Base-by-base conservation (phyloP, 176 grass and related monocot genomes). In the Lolium rigidum region DNA sequence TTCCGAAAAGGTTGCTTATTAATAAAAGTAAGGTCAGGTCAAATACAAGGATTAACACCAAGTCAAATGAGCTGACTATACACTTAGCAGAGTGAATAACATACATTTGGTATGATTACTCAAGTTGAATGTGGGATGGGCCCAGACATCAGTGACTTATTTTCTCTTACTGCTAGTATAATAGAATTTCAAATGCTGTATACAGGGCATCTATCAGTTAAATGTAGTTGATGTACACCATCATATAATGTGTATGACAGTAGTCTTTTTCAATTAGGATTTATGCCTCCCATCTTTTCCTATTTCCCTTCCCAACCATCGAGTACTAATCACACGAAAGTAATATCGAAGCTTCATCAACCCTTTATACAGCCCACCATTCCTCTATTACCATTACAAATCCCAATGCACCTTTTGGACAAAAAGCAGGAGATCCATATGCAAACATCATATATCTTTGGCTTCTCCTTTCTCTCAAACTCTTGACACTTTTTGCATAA, bases 381-480 rank as follows among this genome's bases (percentile, higher is more conserved):
- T 21, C n/a, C 20, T 14, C n/a, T 72, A 47, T 72, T 72, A 10
- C 43, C 43, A 73, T 54, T 76, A 54, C 22, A 26, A 50, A 76
- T 51, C 3, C 24, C 31, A 48, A 54, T 76, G 24, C 49, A 25
- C 47, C 47, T 75, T 75, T 75, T 26, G 47, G 24, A 16, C 13
- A 25, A 28, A 54, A 76, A 46, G 20, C 11, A 54, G 48, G 9
- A 76, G 20, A 18, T 76, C 48, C 48, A 76, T 35, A 54, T 35
- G 48, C 47, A 76, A 54, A 10, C 25, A 76, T 52, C 47, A 76
- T 54, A 18, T 35, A 35, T 76, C 72, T 9, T 75, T 24, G 47
- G 47, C 25, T 76, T 75, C 52, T 76, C 48, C 22, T 31, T 31
- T 76, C 72, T 10, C 24, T 52, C 24, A 52, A 76, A 74, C 70